A percentile compares a stretch with the other conserved stretches of the same genome.
These are phyloP conservation scores for Quercus mongolica DNA, from an alignment of 306 rosid species.

Conservation along the genomic window DNA sequence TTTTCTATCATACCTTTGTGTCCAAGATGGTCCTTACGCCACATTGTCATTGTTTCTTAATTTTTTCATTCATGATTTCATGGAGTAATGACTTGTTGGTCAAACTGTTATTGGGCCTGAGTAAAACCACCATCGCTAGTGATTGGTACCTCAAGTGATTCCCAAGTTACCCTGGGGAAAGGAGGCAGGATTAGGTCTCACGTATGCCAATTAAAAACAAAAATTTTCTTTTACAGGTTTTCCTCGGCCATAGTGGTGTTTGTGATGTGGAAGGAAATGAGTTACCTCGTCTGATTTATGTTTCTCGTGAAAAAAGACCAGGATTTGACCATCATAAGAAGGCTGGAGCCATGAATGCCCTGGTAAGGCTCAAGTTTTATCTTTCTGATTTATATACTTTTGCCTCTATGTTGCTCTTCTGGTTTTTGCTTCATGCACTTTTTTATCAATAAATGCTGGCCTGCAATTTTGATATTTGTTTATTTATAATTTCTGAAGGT, in stretches of 20 bases:
- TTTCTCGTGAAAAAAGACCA: constrained; percentile 95
- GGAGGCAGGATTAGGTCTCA: not conserved
- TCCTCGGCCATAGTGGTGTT: constrained; percentile 86
- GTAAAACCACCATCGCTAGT: not conserved
- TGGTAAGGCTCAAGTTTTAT: constrained; percentile 46
- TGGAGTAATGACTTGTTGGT: not conserved
- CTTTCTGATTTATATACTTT: not conserved
- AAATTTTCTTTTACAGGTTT: constrained; percentile 43
- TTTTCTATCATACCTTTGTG: not conserved
- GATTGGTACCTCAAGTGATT: not conserved
- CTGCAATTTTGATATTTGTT: constrained; percentile 14
- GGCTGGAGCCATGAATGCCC: constrained; percentile 97
- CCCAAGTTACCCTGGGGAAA: not conserved
- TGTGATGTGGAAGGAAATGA: constrained; percentile 84
- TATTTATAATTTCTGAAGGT: constrained; percentile 43
- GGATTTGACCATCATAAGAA: constrained; percentile 96
- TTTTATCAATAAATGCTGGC: not conserved
- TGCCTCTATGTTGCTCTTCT: not conserved
- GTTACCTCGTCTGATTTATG: constrained; percentile 83
- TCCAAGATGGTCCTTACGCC: not conserved
- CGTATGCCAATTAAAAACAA: not conserved
- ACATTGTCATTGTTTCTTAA: not conserved
- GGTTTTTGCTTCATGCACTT: not conserved
- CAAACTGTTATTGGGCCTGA: not conserved
- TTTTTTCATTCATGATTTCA: not conserved